Evolutionary conservation across 177 flowering plant species (phyloP).

Genomic region (Telopea speciosissima): DNA sequence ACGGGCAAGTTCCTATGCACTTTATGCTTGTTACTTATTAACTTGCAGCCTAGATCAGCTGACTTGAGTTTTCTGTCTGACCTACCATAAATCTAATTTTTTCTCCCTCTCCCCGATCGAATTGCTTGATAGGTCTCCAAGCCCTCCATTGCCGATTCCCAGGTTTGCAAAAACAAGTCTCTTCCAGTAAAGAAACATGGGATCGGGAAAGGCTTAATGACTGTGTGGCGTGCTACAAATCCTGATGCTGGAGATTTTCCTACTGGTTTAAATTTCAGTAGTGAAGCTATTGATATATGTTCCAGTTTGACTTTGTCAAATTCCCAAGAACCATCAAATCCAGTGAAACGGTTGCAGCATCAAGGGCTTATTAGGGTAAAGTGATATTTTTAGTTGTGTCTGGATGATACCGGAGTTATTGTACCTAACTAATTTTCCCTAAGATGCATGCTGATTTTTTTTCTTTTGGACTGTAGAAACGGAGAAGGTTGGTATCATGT

Average conservation of each 20-base stretch:
- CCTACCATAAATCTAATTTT: not conserved
- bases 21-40: not conserved
- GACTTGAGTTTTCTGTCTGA: too few relatives aligned
- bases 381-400: not conserved
- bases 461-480: conserved; percentile 26
- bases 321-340: conserved; percentile 11
- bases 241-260: conserved; percentile 38
- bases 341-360: conserved; percentile 20
- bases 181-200: conserved; percentile 54
- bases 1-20: not conserved
- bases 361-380: conserved; percentile 31
- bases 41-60: too few relatives aligned
- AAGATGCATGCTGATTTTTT: conserved; percentile 9
- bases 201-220: conserved; percentile 89
- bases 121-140: conserved; percentile 26
- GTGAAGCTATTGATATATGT: conserved; percentile 9
- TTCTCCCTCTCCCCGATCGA: not conserved
- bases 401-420: not conserved
- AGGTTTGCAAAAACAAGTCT: conserved; percentile 19
- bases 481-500: conserved; percentile 33
- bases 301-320: conserved; percentile 11
- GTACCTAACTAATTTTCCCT: not conserved
- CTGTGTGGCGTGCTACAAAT: conserved; percentile 61
- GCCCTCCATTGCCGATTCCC: conserved; percentile 10
- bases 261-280: conserved; percentile 23